Percentiles rank a stretch among this genome's conserved stretches.
Evolutionary conservation across 495 filamentous ascomycete genomes (phyloP).

Genomic region (Penicillium macrosclerotiorum): DNA sequence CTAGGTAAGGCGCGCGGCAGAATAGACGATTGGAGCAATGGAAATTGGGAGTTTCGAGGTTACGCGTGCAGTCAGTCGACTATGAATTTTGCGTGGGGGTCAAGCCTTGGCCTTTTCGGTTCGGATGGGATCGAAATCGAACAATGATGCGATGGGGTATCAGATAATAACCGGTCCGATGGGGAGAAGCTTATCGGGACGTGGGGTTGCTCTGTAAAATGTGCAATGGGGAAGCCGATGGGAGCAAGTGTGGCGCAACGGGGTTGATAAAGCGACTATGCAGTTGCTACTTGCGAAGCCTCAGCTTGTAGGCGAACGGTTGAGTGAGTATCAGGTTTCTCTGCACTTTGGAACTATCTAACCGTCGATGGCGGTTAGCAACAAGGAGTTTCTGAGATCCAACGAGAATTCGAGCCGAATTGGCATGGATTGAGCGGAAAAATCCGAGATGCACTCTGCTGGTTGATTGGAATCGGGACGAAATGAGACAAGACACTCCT

Average conservation of each 20-base stretch:
- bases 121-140: not conserved
- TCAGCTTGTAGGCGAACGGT: constrained; percentile 5
- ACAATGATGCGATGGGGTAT: constrained; percentile 10
- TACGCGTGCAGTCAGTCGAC: not conserved
- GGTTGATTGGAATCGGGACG: not conserved
- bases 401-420: not conserved
- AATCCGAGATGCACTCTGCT: not conserved
- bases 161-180: not conserved
- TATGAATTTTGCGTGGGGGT: constrained; percentile 6
- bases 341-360: constrained; percentile 16
- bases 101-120: constrained; percentile 1
- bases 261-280: constrained; percentile 12
- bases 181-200: constrained; percentile 9
- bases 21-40: constrained; percentile 5
- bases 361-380: not conserved
- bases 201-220: not conserved
- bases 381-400: not conserved
- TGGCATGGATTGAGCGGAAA: not conserved
- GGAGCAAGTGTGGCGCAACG: constrained; percentile 13
- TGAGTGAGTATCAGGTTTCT: constrained; percentile 14
- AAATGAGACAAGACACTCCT: not conserved
- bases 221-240: constrained; percentile 6
- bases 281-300: constrained; percentile 15
- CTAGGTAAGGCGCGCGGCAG: constrained; percentile 8
- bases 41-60: not conserved